Evolutionary conservation across 371 early-diverging fungal species (phyloP), one percentile per base, ranked within the genome.

Genomic region (Haplosporangium sp.): DNA sequence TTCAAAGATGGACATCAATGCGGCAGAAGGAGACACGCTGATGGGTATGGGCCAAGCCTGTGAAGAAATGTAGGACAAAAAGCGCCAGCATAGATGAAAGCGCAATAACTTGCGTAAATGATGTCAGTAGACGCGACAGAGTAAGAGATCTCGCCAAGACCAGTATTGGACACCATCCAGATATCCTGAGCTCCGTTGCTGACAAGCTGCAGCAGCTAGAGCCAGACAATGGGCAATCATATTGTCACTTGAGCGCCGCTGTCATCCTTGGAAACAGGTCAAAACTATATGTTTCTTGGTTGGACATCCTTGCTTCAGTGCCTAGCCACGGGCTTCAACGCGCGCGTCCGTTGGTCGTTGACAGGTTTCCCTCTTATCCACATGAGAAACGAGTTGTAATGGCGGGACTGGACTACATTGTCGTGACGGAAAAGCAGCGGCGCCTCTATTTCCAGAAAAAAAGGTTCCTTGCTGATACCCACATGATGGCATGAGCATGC

Each of bases 51-150:
- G 41, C 29, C 47, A 52, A 40, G n/a, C 41, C 12, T 41, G n/a
- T 38, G 64, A 69, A 40, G 58, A 47, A 18, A 41, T 62, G n/a
- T 29, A 13, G 53, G 65, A 59, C 43, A n/a, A 9, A 38, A 18
- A 40, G 16, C 54, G 23, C 37, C 38, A 51, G 47, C 63, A n/a
- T 56, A 40, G 36, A 46, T 43, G 11, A 81, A 46, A 16, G 62
- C 48, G 23, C 43, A 52, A 6, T 83, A 80, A 9, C 82, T 57
- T 0, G 74, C 79, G 20, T 77, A 45, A 7, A 58, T 50, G 61
- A 86, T 90, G 54, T 94, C 93, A 7, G 92, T 79, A 18, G 91
- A 87, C 20, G 91, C 93, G 20, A 92, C 90, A 36, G 87, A 86
- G 41, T 91, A 67, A 16, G 86, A 89, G 47, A 86, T 84, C 16